These are phyloP conservation scores for Spergularia bocconei DNA, from an alignment of 148 eudicot species.

Conservation along the genomic window DNA sequence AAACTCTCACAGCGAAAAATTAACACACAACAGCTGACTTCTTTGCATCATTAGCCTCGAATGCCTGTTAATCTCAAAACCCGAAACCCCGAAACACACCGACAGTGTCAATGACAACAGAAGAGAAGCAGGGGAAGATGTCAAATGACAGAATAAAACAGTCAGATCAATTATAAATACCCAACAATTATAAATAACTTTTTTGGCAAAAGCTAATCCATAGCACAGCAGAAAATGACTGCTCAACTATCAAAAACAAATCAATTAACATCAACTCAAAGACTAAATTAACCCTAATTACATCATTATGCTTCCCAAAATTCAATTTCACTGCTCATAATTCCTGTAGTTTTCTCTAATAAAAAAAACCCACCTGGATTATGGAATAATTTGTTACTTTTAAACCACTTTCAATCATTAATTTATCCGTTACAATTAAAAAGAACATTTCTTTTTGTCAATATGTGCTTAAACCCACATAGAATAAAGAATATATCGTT, in stretches of 20 bases:
- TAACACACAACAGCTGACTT: not conserved
- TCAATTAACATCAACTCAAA: slow-evolving; percentile 3
- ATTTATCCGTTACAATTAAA: not conserved
- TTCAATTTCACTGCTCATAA: slow-evolving; percentile 17
- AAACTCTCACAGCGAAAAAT: too few relatives aligned
- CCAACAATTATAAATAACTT: slow-evolving; percentile 12
- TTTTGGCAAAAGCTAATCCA: slow-evolving; percentile 20
- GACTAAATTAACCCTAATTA: slow-evolving; percentile 19
- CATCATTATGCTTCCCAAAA: slow-evolving; percentile 34
- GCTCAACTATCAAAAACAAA: slow-evolving; percentile 25
- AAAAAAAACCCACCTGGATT: not conserved
- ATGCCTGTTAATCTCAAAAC: not conserved
- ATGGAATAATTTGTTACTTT: not conserved
- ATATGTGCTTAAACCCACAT: not conserved
- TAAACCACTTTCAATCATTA: slow-evolving; percentile 4
- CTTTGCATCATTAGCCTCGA: not conserved
- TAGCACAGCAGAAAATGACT: slow-evolving; percentile 29
- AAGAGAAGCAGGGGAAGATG: not conserved
- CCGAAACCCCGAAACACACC: too few relatives aligned
- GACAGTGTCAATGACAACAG: not conserved
- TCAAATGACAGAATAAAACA: not conserved
- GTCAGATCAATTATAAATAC: slow-evolving; percentile 5
- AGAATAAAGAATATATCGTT: not conserved
- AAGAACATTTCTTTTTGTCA: too few relatives aligned
- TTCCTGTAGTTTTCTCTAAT: slow-evolving; percentile 3